These are phyloP conservation scores for Elongisporangium prolatum DNA, from an alignment of 352 stramenopile species.

Conservation along the genomic window DNA sequence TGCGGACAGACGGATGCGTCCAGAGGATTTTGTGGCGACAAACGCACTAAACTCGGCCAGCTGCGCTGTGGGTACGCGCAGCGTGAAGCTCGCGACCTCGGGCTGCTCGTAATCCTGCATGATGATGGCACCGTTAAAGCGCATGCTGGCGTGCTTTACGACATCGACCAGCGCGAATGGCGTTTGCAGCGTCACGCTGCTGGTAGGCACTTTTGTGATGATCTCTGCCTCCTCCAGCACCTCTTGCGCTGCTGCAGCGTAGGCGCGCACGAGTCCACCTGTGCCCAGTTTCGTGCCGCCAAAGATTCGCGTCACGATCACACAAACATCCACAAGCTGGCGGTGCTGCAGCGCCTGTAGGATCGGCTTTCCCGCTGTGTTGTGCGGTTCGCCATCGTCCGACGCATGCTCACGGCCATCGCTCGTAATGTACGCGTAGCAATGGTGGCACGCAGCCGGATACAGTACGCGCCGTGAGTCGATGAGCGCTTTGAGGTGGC, in stretches of 20 bases:
- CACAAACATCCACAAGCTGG: conserved; percentile 60
- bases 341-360: conserved; percentile 48
- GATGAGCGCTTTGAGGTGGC: conserved; percentile 42
- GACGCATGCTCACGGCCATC: conserved; percentile 56
- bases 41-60: conserved; percentile 26
- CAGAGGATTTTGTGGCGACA: conserved; percentile 43
- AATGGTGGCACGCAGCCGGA: conserved; percentile 66
- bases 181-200: conserved; percentile 20
- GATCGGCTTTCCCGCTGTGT: conserved; percentile 66
- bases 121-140: conserved; percentile 38
- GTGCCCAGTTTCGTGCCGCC: conserved; percentile 69
- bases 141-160: conserved; percentile 42
- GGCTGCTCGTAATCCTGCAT: conserved; percentile 28
- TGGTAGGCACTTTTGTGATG: conserved; percentile 44
- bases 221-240: conserved; percentile 47
- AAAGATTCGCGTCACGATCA: conserved; percentile 74
- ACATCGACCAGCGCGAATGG: conserved; percentile 33
- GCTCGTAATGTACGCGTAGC: conserved; percentile 56
- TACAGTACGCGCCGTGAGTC: conserved; percentile 36
- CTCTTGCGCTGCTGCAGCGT: conserved; percentile 53
- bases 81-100: conserved; percentile 27
- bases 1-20: conserved; percentile 12
- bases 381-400: conserved; percentile 74
- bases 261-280: conserved; percentile 68
- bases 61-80: conserved; percentile 34